Base-by-base conservation (phyloP, 768 basidiomycete species). In the Gloeopeniophorella convolvens region DNA sequence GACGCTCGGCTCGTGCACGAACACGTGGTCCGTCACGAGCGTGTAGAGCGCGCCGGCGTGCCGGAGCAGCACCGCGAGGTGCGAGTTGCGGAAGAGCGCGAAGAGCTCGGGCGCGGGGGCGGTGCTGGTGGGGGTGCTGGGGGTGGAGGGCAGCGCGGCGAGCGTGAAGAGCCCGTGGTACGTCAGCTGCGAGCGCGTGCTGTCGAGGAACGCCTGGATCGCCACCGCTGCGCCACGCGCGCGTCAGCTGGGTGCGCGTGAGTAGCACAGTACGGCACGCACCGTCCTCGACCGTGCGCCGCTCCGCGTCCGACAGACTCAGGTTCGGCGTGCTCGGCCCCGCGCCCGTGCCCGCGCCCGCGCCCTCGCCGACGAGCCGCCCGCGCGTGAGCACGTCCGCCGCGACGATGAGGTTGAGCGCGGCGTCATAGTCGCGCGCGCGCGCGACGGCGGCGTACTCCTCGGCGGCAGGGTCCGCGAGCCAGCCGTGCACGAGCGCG, bases 21-120 rank as follows among this genome's bases (percentile, higher is more conserved):
- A 92, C 15, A 82, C 79, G 33, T 87, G 75, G 64, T 96, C 93
- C 0, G 93, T 93, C 11, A 85, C 89, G 54, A 96, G 82, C 1
- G 80, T 79, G 64, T 89, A 94, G 6, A 96, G 70, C 4, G 79
- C 74, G 5, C 62, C 61, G 18, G 34, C 47, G 44, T 73, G 62
- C 51, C 85, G 89, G 71, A 91, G 87, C 2, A 96, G 71, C 8
- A 95, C 92, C 0, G 85, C 84, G 12, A 96, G 79, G 62, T 95
- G 93, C 0, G 89, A 91, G 66, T 81, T 90, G 45, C 93, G 81
- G 73, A 93, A 95, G 54, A 94, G 78, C 0, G 92, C 91, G n/a
- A 85, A 83, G 47, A 93, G 78, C 28, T 45, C 40, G 12, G 20
- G 4, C 47, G 48, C 7, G 15, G 33, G 0, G 39, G 23, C 2